Base-by-base conservation (phyloP, 2,329 filamentous ascomycete genomes). In the Colletotrichum trifolii region DNA sequence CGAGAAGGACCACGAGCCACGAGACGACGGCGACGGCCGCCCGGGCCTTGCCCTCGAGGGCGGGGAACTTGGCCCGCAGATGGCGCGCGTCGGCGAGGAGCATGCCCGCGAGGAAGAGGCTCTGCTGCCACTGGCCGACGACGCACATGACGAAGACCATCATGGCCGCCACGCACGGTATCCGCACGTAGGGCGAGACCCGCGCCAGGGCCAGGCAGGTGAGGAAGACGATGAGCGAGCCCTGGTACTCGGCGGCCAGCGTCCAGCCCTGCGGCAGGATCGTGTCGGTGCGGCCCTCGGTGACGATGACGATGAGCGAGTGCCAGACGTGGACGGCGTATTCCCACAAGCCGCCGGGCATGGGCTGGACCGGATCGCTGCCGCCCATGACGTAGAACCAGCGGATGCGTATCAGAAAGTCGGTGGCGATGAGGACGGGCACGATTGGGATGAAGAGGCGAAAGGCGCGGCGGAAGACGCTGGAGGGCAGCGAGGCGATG, bases 211-310 rank as follows among this genome's bases (percentile, higher is more conserved):
- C 85, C 4, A 87, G 58, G 33, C 87, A 73, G 15, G 80, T 77
- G 8, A 87, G 73, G 73, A 88, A 89, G 6, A 88, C 79, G 60
- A 85, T 78, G 70, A 89, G 81, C 4, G 84, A 87, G 71, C 83
- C 85, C 60, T 83, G 78, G 70, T 85, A 87, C 72, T 89, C 87
- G 52, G 87, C 80, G 2, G 87, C 85, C 47, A 89, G 88, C 4
- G 87, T 88, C 87, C 87, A 89, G 15, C 88, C 74, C 67, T 89
- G 87, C 34, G 85, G 79, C 69, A 88, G 83, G 10, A 66, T 76
- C 52, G 79, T 76, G 82, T 82, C 85, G 66, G 77, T 76, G 75
- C 81, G 85, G 36, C 85, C 72, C 52, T 84, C 79, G 35, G 85
- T 68, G 63, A 85, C 84, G 33, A 78, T 72, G 65, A 78, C 82